A percentile compares a stretch with the other conserved stretches of the same genome.
phyloP scores from a whole-genome alignment of 139 green algal genomes.

The Pleodorina starrii region DNA sequence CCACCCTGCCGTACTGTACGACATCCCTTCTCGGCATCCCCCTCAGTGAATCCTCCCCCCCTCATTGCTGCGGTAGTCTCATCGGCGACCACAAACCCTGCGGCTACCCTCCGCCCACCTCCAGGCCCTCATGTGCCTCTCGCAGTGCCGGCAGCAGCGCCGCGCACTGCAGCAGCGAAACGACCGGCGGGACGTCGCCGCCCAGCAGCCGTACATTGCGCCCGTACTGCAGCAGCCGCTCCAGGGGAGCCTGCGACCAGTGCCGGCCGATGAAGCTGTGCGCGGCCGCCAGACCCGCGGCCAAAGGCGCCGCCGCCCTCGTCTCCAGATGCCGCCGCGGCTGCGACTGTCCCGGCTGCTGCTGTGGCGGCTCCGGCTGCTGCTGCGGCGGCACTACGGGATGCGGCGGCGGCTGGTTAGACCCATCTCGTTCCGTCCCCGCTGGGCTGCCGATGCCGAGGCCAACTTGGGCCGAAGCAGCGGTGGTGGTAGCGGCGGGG shows the following conservation, averaged over 20 bases:
- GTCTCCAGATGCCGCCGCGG: background rate
- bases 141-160: conserved; percentile 9
- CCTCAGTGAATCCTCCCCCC: too few species aligned
- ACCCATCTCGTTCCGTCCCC: too few species aligned
- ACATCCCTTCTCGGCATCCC: too few species aligned
- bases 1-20: too few species aligned
- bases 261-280: background rate
- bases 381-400: background rate
- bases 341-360: background rate
- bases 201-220: background rate
- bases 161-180: background rate
- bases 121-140: background rate
- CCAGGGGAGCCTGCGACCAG: background rate
- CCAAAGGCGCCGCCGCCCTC: background rate
- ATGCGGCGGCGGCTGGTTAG: background rate
- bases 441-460: too few species aligned
- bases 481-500: too few species aligned
- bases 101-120: too few species aligned
- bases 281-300: background rate
- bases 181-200: conserved; percentile 2
- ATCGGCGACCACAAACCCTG: too few species aligned
- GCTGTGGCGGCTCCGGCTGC: background rate
- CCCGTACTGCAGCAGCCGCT: conserved; percentile 30
- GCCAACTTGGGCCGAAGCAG: too few species aligned
- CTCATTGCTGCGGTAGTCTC: too few species aligned